These are phyloP conservation scores for Parsonsia alboflavescens DNA, from an alignment of 257 asterid species.

Conservation along the genomic window DNA sequence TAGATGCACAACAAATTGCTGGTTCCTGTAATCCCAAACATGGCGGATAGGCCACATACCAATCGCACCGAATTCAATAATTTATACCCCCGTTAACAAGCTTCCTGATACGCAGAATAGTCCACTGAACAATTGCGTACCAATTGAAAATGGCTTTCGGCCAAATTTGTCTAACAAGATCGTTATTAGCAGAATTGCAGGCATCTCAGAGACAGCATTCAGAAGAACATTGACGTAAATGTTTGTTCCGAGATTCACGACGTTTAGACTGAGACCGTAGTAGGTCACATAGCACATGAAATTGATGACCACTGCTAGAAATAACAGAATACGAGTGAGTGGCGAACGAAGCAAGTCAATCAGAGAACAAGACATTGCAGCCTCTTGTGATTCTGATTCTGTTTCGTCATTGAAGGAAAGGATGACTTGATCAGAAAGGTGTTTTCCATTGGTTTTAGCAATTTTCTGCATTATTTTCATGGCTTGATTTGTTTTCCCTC, in stretches of 20 bases:
- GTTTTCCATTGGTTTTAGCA: slow-evolving; percentile 46
- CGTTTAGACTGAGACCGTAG: slow-evolving; percentile 57
- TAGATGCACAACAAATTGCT: slow-evolving; percentile 69
- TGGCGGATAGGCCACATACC: slow-evolving; percentile 60
- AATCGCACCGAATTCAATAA: slow-evolving; percentile 30
- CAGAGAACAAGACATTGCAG: slow-evolving; percentile 46
- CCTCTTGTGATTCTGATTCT: slow-evolving; percentile 25
- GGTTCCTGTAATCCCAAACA: slow-evolving; percentile 88
- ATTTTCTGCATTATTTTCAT: slow-evolving; percentile 52
- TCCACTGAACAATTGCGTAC: slow-evolving; percentile 76
- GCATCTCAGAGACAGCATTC: too few species aligned
- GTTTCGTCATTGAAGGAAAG: slow-evolving; percentile 54
- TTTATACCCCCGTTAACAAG: slow-evolving; percentile 30
- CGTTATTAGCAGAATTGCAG: slow-evolving; percentile 25
- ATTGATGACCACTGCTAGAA: slow-evolving; percentile 62
- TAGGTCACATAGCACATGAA: slow-evolving; percentile 75
- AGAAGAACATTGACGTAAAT: too few species aligned
- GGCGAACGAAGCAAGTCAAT: slow-evolving; percentile 54
- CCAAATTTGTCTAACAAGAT: slow-evolving; percentile 62
- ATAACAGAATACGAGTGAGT: slow-evolving; percentile 49
- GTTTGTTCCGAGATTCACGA: too few species aligned
- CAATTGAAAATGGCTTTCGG: slow-evolving; percentile 66
- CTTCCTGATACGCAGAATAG: slow-evolving; percentile 52
- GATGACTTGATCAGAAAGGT: slow-evolving; percentile 36
- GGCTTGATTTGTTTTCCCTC: slow-evolving; percentile 47